A percentile compares a stretch with the other conserved stretches of the same genome.
Evolutionary conservation across 2,329 filamentous ascomycete species (phyloP).

Genomic region (Fusarium sp.): DNA sequence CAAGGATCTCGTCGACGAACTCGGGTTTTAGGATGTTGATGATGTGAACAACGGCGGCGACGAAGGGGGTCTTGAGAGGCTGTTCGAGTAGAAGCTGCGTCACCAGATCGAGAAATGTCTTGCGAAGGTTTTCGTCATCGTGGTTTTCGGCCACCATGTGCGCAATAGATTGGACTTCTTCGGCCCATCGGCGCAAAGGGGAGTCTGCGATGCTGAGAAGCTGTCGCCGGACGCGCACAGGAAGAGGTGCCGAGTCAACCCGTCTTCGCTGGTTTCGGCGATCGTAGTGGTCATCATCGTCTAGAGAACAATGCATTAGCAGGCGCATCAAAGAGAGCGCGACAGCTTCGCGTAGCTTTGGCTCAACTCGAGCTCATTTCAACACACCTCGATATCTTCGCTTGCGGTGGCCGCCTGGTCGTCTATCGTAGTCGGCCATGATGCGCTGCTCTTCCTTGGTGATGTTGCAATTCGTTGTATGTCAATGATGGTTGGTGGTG

Average conservation of each 20-base stretch:
- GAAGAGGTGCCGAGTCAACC: conserved; percentile 75
- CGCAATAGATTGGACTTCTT: conserved; percentile 80
- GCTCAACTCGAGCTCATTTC: neutral
- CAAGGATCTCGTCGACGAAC: conserved; percentile 77
- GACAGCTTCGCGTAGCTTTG: conserved; percentile 15
- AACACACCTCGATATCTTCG: conserved; percentile 78
- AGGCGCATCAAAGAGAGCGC: conserved; percentile 14
- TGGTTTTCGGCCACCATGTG: conserved; percentile 83
- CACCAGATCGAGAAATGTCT: conserved; percentile 77
- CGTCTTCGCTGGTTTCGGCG: conserved; percentile 78
- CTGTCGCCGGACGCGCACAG: conserved; percentile 79
- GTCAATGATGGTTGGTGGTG: conserved; percentile 19
- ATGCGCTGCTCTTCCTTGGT: conserved; percentile 28
- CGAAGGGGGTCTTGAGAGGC: conserved; percentile 96
- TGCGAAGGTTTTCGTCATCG: conserved; percentile 83
- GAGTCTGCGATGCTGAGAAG: conserved; percentile 85
- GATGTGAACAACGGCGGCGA: conserved; percentile 84
- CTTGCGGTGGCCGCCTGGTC: conserved; percentile 73
- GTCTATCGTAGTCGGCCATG: conserved; percentile 68
- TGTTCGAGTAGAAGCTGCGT: conserved; percentile 87
- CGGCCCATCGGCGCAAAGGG: conserved; percentile 79
- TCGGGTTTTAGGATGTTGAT: conserved; percentile 83
- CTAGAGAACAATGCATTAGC: conserved; percentile 44
- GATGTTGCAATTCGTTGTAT: neutral
- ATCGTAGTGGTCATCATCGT: conserved; percentile 82